These are phyloP conservation scores for fission yeast (Schizosaccharomyces pombe) DNA, from an alignment of 805 yeast species.

Conservation along the genomic window ASM294v3 CU329670.1:2832001-2832500, in stretches of 20 bases:
- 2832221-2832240: background rate
- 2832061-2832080: background rate
- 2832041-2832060: background rate
- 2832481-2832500: too few relatives aligned
- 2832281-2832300: background rate
- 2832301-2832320: background rate
- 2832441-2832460: background rate
- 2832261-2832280: background rate
- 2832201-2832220: slow-evolving; percentile 12
- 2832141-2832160: slow-evolving; percentile 49
- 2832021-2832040: background rate
- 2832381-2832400: background rate
- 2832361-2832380: background rate
- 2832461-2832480: background rate
- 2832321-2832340: background rate
- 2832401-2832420: slow-evolving; percentile 5
- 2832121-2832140: slow-evolving; percentile 14
- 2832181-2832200: slow-evolving; percentile 28
- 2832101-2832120: background rate
- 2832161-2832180: slow-evolving; percentile 46
- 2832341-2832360: background rate
- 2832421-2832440: background rate
- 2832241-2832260: background rate
- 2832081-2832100: background rate
- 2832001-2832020: slow-evolving; percentile 4